These are phyloP conservation scores for Tolypocladium sp. DNA, from an alignment of 2,329 filamentous ascomycete genomes.

Conservation along the genomic window DNA sequence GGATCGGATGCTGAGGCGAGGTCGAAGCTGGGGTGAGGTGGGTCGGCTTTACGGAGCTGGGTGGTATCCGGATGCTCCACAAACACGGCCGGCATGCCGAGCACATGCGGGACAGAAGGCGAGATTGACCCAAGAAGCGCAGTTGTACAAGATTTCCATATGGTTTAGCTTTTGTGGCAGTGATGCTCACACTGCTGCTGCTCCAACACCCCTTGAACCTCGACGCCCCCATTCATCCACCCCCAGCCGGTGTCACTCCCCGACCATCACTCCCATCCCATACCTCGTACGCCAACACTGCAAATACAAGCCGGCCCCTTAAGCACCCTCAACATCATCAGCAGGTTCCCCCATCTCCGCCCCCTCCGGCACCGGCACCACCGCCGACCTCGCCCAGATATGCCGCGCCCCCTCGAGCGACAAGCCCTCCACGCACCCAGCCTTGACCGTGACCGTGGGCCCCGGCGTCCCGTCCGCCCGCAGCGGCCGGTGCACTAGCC, in stretches of 20 bases:
- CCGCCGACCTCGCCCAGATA: constrained; percentile 35
- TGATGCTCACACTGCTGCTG: too few species aligned
- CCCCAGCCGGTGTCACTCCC: too few species aligned
- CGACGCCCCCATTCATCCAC: not conserved
- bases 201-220: not conserved
- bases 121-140: too few species aligned
- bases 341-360: constrained; percentile 5
- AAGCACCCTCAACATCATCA: not conserved
- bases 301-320: not conserved
- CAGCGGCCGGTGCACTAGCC: constrained; percentile 34
- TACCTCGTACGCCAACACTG: not conserved
- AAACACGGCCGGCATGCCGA: too few species aligned
- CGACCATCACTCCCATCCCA: not conserved
- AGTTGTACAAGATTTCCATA: too few species aligned
- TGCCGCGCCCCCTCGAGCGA: constrained; percentile 29
- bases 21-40: too few species aligned
- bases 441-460: constrained; percentile 34
- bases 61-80: too few species aligned
- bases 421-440: constrained; percentile 32
- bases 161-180: too few species aligned
- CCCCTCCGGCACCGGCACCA: constrained; percentile 31
- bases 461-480: constrained; percentile 26
- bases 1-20: too few species aligned
- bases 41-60: too few species aligned
- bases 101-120: too few species aligned